These are phyloP conservation scores for Beverwykella pulmonaria DNA, from an alignment of 495 filamentous ascomycete species.

Conservation along the genomic window DNA sequence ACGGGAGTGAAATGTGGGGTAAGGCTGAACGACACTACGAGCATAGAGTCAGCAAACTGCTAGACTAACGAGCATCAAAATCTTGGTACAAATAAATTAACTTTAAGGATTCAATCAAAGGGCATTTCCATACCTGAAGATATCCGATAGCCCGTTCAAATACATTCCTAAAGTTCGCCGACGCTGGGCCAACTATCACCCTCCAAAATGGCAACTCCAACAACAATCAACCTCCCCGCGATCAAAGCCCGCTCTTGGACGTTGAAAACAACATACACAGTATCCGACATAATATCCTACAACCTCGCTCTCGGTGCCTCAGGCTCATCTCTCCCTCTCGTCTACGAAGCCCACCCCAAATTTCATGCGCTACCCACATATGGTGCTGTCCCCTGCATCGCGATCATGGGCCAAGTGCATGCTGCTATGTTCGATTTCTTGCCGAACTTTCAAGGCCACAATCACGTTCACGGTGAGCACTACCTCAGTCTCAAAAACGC, in stretches of 20 bases:
- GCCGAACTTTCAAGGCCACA: conserved; percentile 25
- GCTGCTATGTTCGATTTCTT: conserved; percentile 17
- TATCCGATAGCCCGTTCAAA: too few relatives aligned
- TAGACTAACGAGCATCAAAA: too few relatives aligned
- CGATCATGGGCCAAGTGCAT: conserved; percentile 4
- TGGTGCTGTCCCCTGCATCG: conserved; percentile 4
- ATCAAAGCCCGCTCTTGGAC: conserved; percentile 16
- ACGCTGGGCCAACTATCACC: too few relatives aligned
- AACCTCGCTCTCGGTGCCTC: conserved; percentile 29
- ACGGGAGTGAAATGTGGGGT: not conserved
- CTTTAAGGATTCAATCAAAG: too few relatives aligned
- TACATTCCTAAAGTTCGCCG: too few relatives aligned
- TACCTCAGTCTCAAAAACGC: conserved; percentile 12
- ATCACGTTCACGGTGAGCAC: conserved; percentile 31
- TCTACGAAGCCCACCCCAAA: conserved; percentile 20
- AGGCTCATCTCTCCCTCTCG: conserved; percentile 17
- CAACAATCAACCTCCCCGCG: conserved; percentile 16
- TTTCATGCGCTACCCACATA: conserved; percentile 34
- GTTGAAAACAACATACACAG: conserved; percentile 14
- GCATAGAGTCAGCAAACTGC: not conserved
- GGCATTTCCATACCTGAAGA: too few relatives aligned
- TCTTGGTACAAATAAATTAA: not conserved
- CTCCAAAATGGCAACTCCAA: not conserved
- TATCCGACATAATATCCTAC: conserved; percentile 24
- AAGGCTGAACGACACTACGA: not conserved